phyloP scores from a whole-genome alignment of 352 stramenopile genomes.

The Phytophthora ramorum region DNA sequence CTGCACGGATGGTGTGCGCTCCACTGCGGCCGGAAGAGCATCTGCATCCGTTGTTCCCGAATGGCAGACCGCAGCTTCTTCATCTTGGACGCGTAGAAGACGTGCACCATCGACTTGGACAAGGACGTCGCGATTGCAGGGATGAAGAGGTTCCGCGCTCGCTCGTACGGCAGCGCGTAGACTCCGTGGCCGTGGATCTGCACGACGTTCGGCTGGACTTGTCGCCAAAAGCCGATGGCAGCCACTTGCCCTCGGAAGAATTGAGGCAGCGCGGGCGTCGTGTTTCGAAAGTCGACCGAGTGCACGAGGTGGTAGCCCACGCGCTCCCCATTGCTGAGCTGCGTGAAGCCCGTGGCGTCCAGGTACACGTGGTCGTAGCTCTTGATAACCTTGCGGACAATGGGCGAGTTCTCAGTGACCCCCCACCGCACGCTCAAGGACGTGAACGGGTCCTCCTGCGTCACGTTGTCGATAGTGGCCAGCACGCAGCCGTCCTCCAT shows the following conservation, averaged over 20 bases:
- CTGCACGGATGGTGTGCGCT: conserved; percentile 23
- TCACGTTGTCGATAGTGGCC: conserved; percentile 19
- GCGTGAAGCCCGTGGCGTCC: conserved; percentile 28
- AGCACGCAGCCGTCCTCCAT: conserved; percentile 26
- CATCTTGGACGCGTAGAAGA: conserved; percentile 35
- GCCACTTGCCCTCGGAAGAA: conserved; percentile 35
- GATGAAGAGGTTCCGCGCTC: conserved; percentile 28
- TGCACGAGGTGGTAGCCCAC: conserved; percentile 34
- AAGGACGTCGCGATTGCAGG: conserved; percentile 28
- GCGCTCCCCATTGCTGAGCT: conserved; percentile 14
- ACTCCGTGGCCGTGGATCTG: conserved; percentile 33
- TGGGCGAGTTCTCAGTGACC: conserved; percentile 22
- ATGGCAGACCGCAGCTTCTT: conserved; percentile 32
- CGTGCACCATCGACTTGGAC: conserved; percentile 34
- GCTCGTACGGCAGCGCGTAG: conserved; percentile 26
- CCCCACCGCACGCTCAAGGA: conserved; percentile 16
- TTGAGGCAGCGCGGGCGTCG: conserved; percentile 16
- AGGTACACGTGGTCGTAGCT: conserved; percentile 39
- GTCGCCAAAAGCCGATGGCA: conserved; percentile 31
- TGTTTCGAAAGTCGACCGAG: conserved; percentile 27
- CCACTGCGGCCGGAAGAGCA: conserved; percentile 24
- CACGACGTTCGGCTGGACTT: conserved; percentile 28
- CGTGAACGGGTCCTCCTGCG: conserved; percentile 12
- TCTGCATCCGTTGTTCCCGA: conserved; percentile 28
- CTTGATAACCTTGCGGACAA: conserved; percentile 25